phyloP scores from a whole-genome alignment of 1,139 yeast genomes.

The Saccharomyces hybrid region DNA sequence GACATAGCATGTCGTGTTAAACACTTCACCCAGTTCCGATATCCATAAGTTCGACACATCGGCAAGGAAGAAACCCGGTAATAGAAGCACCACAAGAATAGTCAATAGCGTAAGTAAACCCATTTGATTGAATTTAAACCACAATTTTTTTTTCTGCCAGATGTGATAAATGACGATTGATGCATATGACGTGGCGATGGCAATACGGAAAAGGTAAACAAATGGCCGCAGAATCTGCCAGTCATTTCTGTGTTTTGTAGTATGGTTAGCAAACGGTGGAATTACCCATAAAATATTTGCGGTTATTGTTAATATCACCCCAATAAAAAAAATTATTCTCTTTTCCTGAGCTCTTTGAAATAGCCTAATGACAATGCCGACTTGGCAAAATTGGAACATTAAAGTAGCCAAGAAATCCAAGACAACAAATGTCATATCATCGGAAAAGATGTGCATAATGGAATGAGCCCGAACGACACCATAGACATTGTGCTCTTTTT shows the following conservation, averaged over 20 bases:
- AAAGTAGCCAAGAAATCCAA: conserved; percentile 59
- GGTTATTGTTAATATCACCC: conserved; percentile 47
- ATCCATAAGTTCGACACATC: conserved; percentile 71
- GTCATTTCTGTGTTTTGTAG: conserved; percentile 7
- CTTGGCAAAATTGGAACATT: conserved; percentile 62
- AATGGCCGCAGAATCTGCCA: conserved; percentile 60
- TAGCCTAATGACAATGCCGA: conserved; percentile 65
- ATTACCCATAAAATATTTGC: conserved; percentile 69
- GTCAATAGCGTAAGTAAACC: conserved; percentile 53
- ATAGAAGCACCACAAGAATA: conserved; percentile 51
- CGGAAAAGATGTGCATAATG: conserved; percentile 43
- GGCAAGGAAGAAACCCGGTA: conserved; percentile 68
- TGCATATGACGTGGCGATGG: conserved; percentile 65
- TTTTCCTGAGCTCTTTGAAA: conserved; percentile 68
- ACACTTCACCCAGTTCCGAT: conserved; percentile 62
- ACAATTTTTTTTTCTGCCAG: conserved; percentile 43
- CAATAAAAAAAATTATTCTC: conserved; percentile 55
- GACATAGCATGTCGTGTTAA: conserved; percentile 66
- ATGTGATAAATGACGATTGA: conserved; percentile 52
- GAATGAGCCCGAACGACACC: conserved; percentile 52
- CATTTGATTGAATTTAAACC: conserved; percentile 43
- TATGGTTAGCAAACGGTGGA: conserved; percentile 34
- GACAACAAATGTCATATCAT: conserved; percentile 44
- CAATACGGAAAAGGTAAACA: conserved; percentile 68
- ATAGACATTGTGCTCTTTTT: conserved; percentile 39